A percentile compares a stretch with the other conserved stretches of the same genome.
Evolutionary conservation across 306 rosid species (phyloP).

Genomic region (Heteromeles arbutifolia): DNA sequence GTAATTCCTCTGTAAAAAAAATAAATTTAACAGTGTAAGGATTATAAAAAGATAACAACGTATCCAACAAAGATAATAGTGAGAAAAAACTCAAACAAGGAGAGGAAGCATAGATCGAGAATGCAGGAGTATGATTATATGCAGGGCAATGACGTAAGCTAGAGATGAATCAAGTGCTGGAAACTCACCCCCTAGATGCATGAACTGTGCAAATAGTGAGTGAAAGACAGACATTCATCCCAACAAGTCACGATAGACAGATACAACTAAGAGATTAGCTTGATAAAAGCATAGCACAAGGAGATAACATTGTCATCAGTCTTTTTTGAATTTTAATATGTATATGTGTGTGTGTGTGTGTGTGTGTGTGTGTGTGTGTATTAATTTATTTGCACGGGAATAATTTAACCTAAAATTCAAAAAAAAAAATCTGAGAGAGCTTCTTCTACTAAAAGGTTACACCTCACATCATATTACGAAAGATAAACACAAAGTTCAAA

Average conservation of each 20-base stretch:
- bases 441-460: background rate
- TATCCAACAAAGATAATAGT: background rate
- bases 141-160: background rate
- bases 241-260: background rate
- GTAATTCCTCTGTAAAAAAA: slow-evolving; percentile 36
- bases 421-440: background rate
- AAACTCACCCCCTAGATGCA: background rate
- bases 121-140: background rate
- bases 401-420: background rate
- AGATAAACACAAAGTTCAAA: background rate
- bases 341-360: background rate
- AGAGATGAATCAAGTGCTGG: background rate
- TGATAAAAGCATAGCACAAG: background rate
- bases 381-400: no score
- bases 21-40: slow-evolving; percentile 17
- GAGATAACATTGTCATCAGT: background rate
- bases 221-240: background rate
- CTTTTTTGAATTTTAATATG: background rate
- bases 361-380: no score
- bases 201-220: background rate
- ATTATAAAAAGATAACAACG: background rate
- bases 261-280: background rate
- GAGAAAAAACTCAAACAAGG: background rate
- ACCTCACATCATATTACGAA: background rate
- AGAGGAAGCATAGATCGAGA: background rate